Conservation (phyloP, 2,329 filamentous ascomycete genomes). For the Alternaria longipes region DNA sequence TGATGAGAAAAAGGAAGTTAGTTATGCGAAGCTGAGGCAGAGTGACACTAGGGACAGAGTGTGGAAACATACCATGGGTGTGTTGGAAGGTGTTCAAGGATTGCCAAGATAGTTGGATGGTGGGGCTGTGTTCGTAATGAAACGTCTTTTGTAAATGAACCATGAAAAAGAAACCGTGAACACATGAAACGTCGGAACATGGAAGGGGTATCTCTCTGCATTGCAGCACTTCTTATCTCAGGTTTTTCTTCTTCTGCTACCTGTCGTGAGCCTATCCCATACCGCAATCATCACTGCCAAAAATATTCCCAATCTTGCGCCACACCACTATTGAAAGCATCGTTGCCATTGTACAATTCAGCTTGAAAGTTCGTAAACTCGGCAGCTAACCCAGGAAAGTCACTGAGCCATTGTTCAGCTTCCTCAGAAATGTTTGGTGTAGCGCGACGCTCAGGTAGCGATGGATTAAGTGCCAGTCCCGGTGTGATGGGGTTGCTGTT, state of each 20-base stretch:
- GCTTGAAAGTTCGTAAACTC: constrained; percentile 21
- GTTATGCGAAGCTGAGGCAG: constrained; percentile 29
- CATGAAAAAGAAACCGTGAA: neutral
- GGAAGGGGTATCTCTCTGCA: neutral
- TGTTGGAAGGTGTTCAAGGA: constrained; percentile 3
- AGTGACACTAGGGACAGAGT: constrained; percentile 40
- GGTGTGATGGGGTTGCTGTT: neutral
- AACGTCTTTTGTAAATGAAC: neutral
- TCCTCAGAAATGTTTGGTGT: constrained; percentile 3
- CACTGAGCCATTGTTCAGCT: constrained; percentile 25
- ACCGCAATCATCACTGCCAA: constrained; percentile 22
- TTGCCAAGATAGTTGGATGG: neutral
- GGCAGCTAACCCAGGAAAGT: constrained; percentile 22
- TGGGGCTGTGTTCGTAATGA: neutral
- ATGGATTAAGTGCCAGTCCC: neutral
- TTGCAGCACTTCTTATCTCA: neutral
- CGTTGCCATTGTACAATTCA: constrained; percentile 15
- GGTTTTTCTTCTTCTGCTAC: neutral
- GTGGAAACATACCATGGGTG: constrained; percentile 43
- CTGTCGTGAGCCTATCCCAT: neutral
- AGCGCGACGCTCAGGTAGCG: neutral
- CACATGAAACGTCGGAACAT: neutral
- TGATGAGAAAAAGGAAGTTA: constrained; percentile 29
- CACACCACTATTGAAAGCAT: constrained; percentile 19
- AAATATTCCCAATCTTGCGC: constrained; percentile 28